A percentile compares a stretch with the other conserved stretches of the same genome.
Conservation (phyloP, 2,329 filamentous ascomycete species). For the Penicillium vulpinum region DNA sequence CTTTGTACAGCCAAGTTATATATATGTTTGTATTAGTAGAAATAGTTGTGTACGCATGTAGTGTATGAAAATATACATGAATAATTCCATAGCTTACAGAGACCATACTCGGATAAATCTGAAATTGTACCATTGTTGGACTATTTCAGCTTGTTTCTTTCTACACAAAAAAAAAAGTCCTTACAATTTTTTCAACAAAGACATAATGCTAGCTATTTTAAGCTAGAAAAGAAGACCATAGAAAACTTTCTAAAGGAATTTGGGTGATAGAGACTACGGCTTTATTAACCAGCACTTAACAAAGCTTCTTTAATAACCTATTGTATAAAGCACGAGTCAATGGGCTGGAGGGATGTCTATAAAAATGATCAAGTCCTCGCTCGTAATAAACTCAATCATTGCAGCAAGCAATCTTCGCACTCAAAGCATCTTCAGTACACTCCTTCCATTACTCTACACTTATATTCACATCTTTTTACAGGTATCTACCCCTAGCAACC, state of each 20-base stretch:
- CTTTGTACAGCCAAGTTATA: too few relatives aligned
- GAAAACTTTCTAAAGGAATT: not conserved
- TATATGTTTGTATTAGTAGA: too few relatives aligned
- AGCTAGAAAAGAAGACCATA: not conserved
- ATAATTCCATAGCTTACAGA: too few relatives aligned
- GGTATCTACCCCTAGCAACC: not conserved
- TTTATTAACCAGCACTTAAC: not conserved
- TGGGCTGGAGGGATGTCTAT: not conserved
- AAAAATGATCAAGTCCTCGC: not conserved
- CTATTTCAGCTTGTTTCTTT: not conserved
- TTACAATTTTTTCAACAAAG: not conserved
- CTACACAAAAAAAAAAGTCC: not conserved
- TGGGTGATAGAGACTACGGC: not conserved
- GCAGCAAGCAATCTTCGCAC: not conserved
- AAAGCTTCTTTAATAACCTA: not conserved
- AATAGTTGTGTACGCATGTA: too few relatives aligned
- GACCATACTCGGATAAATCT: too few relatives aligned
- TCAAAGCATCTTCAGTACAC: not conserved
- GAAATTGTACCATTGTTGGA: not conserved
- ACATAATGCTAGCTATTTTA: not conserved
- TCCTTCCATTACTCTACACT: not conserved
- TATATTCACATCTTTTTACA: not conserved
- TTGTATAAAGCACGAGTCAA: not conserved
- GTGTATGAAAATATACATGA: not conserved
- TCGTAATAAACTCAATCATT: not conserved